Conservation (phyloP, 768 basidiomycete species). For the Boletus rubropictus region DNA sequence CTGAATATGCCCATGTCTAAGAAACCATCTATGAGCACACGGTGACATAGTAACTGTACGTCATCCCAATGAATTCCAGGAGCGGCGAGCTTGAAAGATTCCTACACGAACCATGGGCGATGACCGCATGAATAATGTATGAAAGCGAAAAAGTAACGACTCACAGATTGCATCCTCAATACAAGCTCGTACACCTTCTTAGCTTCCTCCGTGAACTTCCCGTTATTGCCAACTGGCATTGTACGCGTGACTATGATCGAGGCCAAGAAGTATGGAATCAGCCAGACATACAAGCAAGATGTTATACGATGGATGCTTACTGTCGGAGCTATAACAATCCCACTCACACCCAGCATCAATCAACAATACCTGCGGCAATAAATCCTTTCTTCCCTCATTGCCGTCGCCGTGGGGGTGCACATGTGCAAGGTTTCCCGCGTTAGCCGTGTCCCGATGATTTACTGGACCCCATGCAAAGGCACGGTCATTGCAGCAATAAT, state of each 20-base stretch:
- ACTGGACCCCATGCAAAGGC: conserved; percentile 84
- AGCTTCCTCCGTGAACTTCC: conserved; percentile 79
- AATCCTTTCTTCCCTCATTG: conserved; percentile 24
- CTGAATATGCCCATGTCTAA: conserved; percentile 82
- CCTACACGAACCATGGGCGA: conserved; percentile 36
- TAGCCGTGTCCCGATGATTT: conserved; percentile 46
- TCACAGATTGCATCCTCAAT: conserved; percentile 81
- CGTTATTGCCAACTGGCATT: conserved; percentile 91
- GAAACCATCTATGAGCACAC: conserved; percentile 76
- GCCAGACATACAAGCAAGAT: not conserved
- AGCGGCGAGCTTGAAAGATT: conserved; percentile 60
- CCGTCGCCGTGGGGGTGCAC: conserved; percentile 20
- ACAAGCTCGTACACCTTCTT: conserved; percentile 83
- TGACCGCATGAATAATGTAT: not conserved
- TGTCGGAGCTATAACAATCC: conserved; percentile 60
- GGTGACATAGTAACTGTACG: conserved; percentile 80
- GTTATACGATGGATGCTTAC: conserved; percentile 29
- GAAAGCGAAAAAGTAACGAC: conserved; percentile 1
- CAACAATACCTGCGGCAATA: conserved; percentile 69
- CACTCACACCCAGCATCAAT: conserved; percentile 97
- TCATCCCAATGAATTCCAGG: conserved; percentile 89
- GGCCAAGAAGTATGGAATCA: conserved; percentile 21
- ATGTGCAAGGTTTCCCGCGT: conserved; percentile 43
- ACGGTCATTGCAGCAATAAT: conserved; percentile 91
- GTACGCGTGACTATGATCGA: conserved; percentile 64